Conservation (phyloP, 805 yeast genomes). For the Metschnikowia amazonensis region DNA sequence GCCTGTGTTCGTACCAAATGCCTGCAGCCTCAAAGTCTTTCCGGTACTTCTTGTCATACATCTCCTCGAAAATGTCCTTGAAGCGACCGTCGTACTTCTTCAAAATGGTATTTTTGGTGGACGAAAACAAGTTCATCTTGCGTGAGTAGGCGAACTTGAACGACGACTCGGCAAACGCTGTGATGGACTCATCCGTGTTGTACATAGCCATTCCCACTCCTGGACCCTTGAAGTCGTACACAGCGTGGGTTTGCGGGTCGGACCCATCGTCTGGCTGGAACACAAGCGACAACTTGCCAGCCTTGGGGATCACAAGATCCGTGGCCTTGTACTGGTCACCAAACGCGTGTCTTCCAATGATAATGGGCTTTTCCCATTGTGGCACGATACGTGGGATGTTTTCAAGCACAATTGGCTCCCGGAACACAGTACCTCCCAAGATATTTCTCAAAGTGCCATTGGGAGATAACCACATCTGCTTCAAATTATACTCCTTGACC, state of each 20-base stretch:
- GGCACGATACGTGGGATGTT: constrained; percentile 75
- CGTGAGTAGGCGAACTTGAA: constrained; percentile 69
- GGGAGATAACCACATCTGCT: constrained; percentile 84
- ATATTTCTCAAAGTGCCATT: constrained; percentile 82
- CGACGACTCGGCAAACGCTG: constrained; percentile 75
- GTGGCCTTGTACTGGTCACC: constrained; percentile 86
- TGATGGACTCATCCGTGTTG: constrained; percentile 74
- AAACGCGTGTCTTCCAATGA: constrained; percentile 82
- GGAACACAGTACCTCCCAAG: constrained; percentile 77
- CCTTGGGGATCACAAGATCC: constrained; percentile 61
- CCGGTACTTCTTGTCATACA: constrained; percentile 58
- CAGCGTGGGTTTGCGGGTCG: constrained; percentile 44
- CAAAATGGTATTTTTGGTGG: constrained; percentile 78
- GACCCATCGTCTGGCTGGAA: constrained; percentile 62
- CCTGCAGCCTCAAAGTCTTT: constrained; percentile 54
- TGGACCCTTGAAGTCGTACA: constrained; percentile 58
- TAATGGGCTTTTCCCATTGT: constrained; percentile 77
- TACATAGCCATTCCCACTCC: constrained; percentile 84
- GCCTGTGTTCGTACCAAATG: constrained; percentile 73
- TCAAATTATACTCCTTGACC: constrained; percentile 67
- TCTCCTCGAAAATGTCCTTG: constrained; percentile 71
- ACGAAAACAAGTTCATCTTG: constrained; percentile 59
- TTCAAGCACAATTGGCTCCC: constrained; percentile 79
- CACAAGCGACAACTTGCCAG: constrained; percentile 63
- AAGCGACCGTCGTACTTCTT: constrained; percentile 81